Evolutionary conservation across 805 yeast genomes (phyloP).

Genomic region (Schizosaccharomyces osmophilus): DNA sequence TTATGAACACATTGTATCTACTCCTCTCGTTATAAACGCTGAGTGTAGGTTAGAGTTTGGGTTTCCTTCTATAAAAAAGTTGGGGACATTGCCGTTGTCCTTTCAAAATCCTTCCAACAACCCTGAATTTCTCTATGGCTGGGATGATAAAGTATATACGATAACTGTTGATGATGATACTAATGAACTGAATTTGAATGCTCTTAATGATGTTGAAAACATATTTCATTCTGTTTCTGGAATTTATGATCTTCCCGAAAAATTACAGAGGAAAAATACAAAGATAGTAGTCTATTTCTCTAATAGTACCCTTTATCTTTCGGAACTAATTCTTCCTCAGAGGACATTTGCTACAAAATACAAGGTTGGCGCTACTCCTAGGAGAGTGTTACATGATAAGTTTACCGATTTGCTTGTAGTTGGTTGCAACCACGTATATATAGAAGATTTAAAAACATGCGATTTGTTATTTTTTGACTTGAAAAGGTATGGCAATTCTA

Average conservation of each 20-base stretch:
- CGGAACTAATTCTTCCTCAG: not conserved
- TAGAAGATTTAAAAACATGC: not conserved
- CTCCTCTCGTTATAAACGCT: too few species aligned
- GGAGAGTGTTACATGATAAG: not conserved
- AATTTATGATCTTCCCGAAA: not conserved
- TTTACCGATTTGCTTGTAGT: not conserved
- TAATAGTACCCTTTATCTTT: not conserved
- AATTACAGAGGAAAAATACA: not conserved
- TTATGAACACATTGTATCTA: too few species aligned
- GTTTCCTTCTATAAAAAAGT: too few species aligned
- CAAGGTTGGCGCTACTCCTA: not conserved
- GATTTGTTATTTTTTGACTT: not conserved
- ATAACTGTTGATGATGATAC: not conserved
- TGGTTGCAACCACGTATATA: not conserved
- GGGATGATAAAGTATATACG: not conserved
- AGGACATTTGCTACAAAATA: not conserved
- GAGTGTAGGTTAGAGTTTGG: too few species aligned
- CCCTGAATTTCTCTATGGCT: not conserved
- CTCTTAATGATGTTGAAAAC: not conserved
- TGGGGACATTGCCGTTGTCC: too few species aligned
- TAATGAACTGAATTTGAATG: not conserved
- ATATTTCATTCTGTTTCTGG: not conserved
- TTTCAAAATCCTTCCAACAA: too few species aligned
- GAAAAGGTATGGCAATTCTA: not conserved
- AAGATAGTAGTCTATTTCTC: not conserved